Evolutionary conservation across 805 yeast genomes (phyloP).

Genomic region (Myxozyma monticola): DNA sequence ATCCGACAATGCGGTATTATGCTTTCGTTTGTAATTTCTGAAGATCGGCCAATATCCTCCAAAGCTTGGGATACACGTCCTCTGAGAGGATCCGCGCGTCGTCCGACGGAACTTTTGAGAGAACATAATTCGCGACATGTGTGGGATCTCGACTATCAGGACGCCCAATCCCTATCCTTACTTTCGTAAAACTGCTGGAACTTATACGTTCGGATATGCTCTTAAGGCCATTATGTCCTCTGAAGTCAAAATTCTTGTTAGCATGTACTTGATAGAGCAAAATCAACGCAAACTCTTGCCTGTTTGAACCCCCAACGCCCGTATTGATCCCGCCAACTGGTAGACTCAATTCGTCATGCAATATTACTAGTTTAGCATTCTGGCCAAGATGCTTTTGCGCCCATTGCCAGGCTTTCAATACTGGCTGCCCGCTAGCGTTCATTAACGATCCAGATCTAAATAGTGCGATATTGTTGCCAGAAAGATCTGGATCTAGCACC

Average conservation of each 20-base stretch:
- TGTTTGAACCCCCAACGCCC: constrained; percentile 58
- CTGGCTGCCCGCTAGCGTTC: constrained; percentile 68
- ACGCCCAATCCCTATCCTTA: constrained; percentile 78
- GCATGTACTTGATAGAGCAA: background rate
- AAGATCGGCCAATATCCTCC: constrained; percentile 16
- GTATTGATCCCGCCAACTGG: constrained; percentile 66
- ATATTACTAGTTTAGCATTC: constrained; percentile 51
- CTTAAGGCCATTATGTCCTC: constrained; percentile 85
- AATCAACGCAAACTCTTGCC: constrained; percentile 6
- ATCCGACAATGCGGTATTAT: no score
- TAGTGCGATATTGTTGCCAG: constrained; percentile 41
- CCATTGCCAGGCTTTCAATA: constrained; percentile 51
- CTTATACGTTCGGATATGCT: constrained; percentile 54
- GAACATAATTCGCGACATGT: constrained; percentile 61
- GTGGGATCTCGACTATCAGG: constrained; percentile 50
- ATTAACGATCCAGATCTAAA: constrained; percentile 60
- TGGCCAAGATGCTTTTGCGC: constrained; percentile 32
- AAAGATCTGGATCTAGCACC: constrained; percentile 31
- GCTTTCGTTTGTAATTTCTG: no score
- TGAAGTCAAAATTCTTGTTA: constrained; percentile 35
- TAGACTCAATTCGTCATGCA: constrained; percentile 78
- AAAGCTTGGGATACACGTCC: constrained; percentile 27
- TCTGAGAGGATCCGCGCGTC: constrained; percentile 49
- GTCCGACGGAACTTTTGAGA: constrained; percentile 49
- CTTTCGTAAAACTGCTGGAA: constrained; percentile 54